These are phyloP conservation scores for Russula emetica DNA, from an alignment of 768 basidiomycete species.

Conservation along the genomic window DNA sequence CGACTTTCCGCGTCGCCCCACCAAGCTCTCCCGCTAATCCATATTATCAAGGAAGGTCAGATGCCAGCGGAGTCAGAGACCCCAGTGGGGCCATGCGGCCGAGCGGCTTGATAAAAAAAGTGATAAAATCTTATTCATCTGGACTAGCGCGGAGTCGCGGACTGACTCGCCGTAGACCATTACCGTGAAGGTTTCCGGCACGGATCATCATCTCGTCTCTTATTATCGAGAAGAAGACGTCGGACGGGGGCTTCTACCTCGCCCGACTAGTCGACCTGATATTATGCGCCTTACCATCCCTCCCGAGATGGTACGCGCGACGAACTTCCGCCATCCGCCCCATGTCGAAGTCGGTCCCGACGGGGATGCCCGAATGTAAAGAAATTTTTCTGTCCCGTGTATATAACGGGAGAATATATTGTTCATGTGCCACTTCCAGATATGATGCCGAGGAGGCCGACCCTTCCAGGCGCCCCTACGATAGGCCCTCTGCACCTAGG, in stretches of 20 bases:
- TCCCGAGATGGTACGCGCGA: conserved; percentile 69
- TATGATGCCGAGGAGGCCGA: conserved; percentile 29
- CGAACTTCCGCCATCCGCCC: conserved; percentile 81
- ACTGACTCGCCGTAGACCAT: conserved; percentile 55
- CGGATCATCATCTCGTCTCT: conserved; percentile 76
- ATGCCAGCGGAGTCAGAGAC: conserved; percentile 28
- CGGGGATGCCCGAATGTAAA: conserved; percentile 63
- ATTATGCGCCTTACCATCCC: conserved; percentile 71
- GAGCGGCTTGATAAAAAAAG: conserved; percentile 80
- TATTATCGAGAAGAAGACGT: conserved; percentile 83
- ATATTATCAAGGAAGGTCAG: conserved; percentile 23
- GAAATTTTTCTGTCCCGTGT: conserved; percentile 3
- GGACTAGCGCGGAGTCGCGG: conserved; percentile 9
- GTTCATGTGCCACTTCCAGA: conserved; percentile 22
- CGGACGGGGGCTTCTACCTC: conserved; percentile 59
- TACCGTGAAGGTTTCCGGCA: conserved; percentile 73
- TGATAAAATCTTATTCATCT: conserved; percentile 26
- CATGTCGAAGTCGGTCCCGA: conserved; percentile 71
- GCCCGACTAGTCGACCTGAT: conserved; percentile 65
- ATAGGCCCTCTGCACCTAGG: conserved; percentile 18
- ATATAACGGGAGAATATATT: not conserved
- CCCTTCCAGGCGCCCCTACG: conserved; percentile 25
- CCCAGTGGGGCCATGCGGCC: conserved; percentile 18
- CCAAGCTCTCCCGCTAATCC: conserved; percentile 18
- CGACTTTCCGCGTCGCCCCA: conserved; percentile 23